Evolutionary conservation across 2,329 filamentous ascomycete genomes (phyloP).

Genomic region (Phaeosphaeria sp.): DNA sequence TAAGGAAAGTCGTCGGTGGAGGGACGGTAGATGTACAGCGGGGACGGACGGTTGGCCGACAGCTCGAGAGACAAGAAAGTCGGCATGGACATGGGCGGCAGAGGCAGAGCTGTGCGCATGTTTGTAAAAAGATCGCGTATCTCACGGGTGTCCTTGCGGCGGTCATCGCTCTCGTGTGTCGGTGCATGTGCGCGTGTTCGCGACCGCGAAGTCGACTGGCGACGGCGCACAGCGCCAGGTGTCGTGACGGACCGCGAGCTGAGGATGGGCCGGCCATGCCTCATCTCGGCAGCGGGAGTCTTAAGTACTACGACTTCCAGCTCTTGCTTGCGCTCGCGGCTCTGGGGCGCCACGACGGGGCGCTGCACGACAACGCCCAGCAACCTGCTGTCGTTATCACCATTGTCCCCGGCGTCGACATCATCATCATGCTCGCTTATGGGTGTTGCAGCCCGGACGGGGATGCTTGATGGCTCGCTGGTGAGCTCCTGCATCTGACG

Average conservation of each 20-base stretch:
- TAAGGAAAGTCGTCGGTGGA: conserved; percentile 72
- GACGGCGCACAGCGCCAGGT: conserved; percentile 47
- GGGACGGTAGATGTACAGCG: conserved; percentile 68
- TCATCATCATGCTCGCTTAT: conserved; percentile 43
- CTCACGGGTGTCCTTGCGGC: conserved; percentile 29
- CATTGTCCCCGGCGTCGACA: conserved; percentile 15
- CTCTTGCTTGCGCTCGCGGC: conserved; percentile 23
- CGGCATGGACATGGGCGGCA: conserved; percentile 68
- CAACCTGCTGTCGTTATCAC: conserved; percentile 14
- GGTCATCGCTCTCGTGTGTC: conserved; percentile 14
- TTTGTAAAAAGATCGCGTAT: conserved; percentile 46
- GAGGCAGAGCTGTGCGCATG: conserved; percentile 58
- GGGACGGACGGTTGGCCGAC: conserved; percentile 65
- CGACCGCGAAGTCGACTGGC: conserved; percentile 38
- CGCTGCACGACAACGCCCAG: conserved; percentile 30
- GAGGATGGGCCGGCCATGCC: conserved; percentile 37
- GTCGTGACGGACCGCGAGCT: conserved; percentile 45
- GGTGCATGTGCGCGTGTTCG: conserved; percentile 5
- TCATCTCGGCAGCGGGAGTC: conserved; percentile 29
- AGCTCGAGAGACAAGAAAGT: conserved; percentile 72
- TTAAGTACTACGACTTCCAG: conserved; percentile 42
- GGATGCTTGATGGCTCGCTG: conserved; percentile 61
- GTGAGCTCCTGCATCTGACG: conserved; percentile 63
- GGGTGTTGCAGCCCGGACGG: conserved; percentile 52
- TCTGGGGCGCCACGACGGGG: conserved; percentile 13